These are phyloP conservation scores for Leccinum pachyderme DNA, from an alignment of 1,284 basidiomycete genomes.

Conservation along the genomic window DNA sequence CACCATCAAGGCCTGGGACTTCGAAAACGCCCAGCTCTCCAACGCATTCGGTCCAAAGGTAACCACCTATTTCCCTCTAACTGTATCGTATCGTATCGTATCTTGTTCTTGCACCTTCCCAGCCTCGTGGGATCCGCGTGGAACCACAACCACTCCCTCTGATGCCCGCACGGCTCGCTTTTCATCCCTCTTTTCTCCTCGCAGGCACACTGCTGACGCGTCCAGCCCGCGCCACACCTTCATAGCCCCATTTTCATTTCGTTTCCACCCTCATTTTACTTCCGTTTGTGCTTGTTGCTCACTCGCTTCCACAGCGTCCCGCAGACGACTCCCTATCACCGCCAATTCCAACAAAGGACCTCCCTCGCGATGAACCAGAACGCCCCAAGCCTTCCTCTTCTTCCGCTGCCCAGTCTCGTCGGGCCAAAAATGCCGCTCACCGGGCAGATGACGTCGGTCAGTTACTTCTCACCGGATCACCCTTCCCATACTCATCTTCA, in stretches of 20 bases:
- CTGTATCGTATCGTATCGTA: slow-evolving; percentile 3
- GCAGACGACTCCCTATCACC: slow-evolving; percentile 43
- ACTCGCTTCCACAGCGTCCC: slow-evolving; percentile 32
- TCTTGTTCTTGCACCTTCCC: slow-evolving; percentile 6
- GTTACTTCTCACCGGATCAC: slow-evolving; percentile 26
- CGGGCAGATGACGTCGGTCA: slow-evolving; percentile 79
- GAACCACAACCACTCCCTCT: not conserved
- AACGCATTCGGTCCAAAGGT: slow-evolving; percentile 70
- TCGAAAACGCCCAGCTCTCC: slow-evolving; percentile 79
- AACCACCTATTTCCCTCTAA: slow-evolving; percentile 3
- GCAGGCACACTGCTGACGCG: slow-evolving; percentile 3
- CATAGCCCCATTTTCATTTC: not conserved
- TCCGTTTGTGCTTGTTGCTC: slow-evolving; percentile 5
- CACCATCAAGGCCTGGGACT: slow-evolving; percentile 78
- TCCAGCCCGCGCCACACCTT: not conserved
- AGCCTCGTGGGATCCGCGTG: slow-evolving; percentile 22
- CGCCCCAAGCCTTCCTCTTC: slow-evolving; percentile 43
- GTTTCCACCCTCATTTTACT: not conserved
- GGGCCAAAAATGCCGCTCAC: slow-evolving; percentile 84
- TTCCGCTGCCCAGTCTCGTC: slow-evolving; percentile 72
- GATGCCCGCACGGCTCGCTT: not conserved
- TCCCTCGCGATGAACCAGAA: slow-evolving; percentile 43
- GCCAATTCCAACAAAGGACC: slow-evolving; percentile 34
- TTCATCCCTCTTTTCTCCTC: not conserved
- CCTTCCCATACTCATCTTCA: slow-evolving; percentile 17